A percentile compares a stretch with the other conserved stretches of the same genome.
Conservation (phyloP, 352 stramenopile species). For the Globisporangium camurandrum region DNA sequence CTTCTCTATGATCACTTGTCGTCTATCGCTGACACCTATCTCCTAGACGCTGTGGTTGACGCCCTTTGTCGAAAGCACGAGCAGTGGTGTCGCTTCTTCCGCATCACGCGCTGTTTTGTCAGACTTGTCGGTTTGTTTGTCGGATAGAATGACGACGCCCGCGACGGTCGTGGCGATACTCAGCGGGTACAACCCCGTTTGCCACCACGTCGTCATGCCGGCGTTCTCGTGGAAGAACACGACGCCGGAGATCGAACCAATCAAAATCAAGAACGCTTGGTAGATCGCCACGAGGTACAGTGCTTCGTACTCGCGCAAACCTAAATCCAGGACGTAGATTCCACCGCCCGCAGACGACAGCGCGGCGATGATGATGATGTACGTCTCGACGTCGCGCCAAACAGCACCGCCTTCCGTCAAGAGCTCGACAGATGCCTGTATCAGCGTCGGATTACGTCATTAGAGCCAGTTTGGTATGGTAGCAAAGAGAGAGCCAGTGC, state of each 20-base stretch:
- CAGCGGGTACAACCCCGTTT: slow-evolving; percentile 62
- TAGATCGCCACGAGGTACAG: slow-evolving; percentile 84
- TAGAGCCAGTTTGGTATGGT: not conserved
- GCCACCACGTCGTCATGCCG: slow-evolving; percentile 80
- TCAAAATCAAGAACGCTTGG: slow-evolving; percentile 78
- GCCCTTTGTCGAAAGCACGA: slow-evolving; percentile 29
- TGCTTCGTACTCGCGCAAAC: slow-evolving; percentile 79
- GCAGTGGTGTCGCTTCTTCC: slow-evolving; percentile 37
- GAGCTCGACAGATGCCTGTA: slow-evolving; percentile 75
- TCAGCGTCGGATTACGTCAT: no score
- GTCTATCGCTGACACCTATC: no score
- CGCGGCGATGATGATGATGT: slow-evolving; percentile 57
- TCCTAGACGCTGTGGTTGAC: slow-evolving; percentile 35
- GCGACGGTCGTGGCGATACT: slow-evolving; percentile 75
- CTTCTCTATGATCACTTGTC: slow-evolving; percentile 15
- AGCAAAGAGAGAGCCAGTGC: not conserved
- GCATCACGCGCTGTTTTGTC: slow-evolving; percentile 17
- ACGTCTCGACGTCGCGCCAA: slow-evolving; percentile 62
- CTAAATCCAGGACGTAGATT: slow-evolving; percentile 74
- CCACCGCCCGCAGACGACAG: slow-evolving; percentile 61
- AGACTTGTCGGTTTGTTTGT: slow-evolving; percentile 62
- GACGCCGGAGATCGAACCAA: slow-evolving; percentile 76
- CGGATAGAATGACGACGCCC: slow-evolving; percentile 75
- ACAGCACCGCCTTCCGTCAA: slow-evolving; percentile 62
- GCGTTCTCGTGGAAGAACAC: slow-evolving; percentile 86